These are phyloP conservation scores for Dendrostoma leiphaemia DNA, from an alignment of 2,329 filamentous ascomycete genomes.

Conservation along the genomic window DNA sequence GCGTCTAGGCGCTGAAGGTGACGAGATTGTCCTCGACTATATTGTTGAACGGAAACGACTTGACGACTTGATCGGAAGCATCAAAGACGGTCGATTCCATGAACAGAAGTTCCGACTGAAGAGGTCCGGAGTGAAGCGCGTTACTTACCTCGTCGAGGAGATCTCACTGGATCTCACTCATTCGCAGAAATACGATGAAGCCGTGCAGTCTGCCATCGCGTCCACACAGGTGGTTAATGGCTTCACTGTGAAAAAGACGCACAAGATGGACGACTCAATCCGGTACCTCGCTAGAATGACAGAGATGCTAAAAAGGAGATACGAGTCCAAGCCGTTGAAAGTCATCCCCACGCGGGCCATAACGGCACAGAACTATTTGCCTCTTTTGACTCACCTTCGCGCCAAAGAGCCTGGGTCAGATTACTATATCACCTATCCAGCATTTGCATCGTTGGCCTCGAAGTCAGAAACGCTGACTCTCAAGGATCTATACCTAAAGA, in stretches of 20 bases:
- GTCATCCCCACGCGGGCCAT: constrained; percentile 67
- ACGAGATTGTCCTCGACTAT: constrained; percentile 75
- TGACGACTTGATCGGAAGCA: constrained; percentile 75
- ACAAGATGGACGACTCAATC: constrained; percentile 75
- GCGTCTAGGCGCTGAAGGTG: constrained; percentile 57
- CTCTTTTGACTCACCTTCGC: constrained; percentile 58
- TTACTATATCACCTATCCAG: constrained; percentile 66
- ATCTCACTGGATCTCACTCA: constrained; percentile 57
- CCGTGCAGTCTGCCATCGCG: constrained; percentile 70
- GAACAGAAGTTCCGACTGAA: constrained; percentile 81
- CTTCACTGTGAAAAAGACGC: constrained; percentile 75
- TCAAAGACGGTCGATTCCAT: constrained; percentile 79
- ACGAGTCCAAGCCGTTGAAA: constrained; percentile 55
- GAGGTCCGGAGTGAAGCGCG: constrained; percentile 70
- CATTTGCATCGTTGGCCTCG: constrained; percentile 69
- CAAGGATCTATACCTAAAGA: constrained; percentile 75
- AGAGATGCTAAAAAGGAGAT: constrained; percentile 61
- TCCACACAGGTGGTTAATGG: constrained; percentile 76
- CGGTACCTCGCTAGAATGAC: constrained; percentile 74
- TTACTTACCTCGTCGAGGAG: constrained; percentile 77
- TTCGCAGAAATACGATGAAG: constrained; percentile 59
- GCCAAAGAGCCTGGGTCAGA: constrained; percentile 46
- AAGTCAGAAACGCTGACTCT: constrained; percentile 75
- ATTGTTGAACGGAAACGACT: constrained; percentile 79
- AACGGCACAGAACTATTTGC: constrained; percentile 64